A percentile compares a stretch with the other conserved stretches of the same genome.
Evolutionary conservation across 2,329 filamentous ascomycete species (phyloP).

Genomic region (Rhytidhysteron rufulum): DNA sequence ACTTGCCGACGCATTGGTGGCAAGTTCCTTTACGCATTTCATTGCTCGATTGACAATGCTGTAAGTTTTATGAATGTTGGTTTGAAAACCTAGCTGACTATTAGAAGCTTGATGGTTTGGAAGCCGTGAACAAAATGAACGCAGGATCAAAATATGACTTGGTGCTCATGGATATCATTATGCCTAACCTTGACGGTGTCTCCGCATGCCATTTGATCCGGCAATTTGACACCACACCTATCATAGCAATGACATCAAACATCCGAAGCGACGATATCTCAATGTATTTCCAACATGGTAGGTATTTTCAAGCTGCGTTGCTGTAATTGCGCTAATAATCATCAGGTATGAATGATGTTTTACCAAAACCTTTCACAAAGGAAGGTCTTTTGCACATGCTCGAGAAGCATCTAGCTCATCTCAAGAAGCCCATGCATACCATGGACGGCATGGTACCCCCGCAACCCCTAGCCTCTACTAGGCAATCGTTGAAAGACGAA

Average conservation of each 20-base stretch:
- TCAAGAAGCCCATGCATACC: conserved; percentile 60
- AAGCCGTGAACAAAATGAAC: conserved; percentile 84
- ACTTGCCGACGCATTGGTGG: conserved; percentile 64
- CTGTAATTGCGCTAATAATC: conserved; percentile 22
- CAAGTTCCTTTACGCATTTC: conserved; percentile 64
- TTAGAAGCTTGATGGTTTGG: conserved; percentile 72
- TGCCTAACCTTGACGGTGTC: conserved; percentile 93
- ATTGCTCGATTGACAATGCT: conserved; percentile 60
- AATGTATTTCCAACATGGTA: conserved; percentile 95
- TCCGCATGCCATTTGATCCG: conserved; percentile 92
- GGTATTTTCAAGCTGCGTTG: conserved; percentile 30
- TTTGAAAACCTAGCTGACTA: conserved; percentile 20
- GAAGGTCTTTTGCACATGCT: conserved; percentile 75
- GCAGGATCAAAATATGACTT: conserved; percentile 61
- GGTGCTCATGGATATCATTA: conserved; percentile 67
- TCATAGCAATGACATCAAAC: conserved; percentile 98
- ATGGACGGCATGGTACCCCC: conserved; percentile 50
- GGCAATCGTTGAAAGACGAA: conserved; percentile 59
- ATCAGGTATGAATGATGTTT: conserved; percentile 91
- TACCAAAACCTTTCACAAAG: conserved; percentile 94
- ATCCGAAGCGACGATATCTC: conserved; percentile 95
- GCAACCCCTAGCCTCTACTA: conserved; percentile 47
- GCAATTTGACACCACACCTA: conserved; percentile 79
- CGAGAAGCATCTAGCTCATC: conserved; percentile 80
- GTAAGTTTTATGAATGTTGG: conserved; percentile 41